Evolutionary conservation across 306 rosid species (phyloP), one percentile per base, ranked within the genome.

Genomic region (Fragaria ananassa): DNA sequence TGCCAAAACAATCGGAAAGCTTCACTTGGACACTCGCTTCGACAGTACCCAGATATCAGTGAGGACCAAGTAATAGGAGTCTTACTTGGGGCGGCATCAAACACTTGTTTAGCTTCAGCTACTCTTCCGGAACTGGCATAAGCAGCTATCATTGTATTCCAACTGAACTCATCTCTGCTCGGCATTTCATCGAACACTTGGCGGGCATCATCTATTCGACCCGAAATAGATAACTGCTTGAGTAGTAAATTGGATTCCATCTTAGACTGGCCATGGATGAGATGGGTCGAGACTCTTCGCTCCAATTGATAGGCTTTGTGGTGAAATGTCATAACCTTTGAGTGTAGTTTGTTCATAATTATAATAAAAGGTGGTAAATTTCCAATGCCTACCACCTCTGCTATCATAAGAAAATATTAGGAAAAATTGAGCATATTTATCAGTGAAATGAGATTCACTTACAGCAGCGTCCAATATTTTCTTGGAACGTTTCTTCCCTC

Each of bases 101-200:
- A 92, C 60, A 92, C 85, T 56, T 86, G 71, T 71, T 83, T 87
- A 50, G 96, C 96, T 78, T 90, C 98, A 29, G 58, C 71, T 18
- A 94, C 65, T 62, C 85, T 83, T 46, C 98, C 95, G 37, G 77
- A 76, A 80, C 84, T 85, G 64, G 84, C 89, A 83, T 87, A 94
- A 57, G 88, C 89, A 80, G 87, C 80, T 47, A 94, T 78, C 92
- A 94, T 87, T 5, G 94, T 90, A 77, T 90, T 94, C 98, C 93
- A 92, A 39, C 89, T 76, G 69, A 86, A 90, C 75, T 87, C 92
- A 74, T 91, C 97, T 79, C 89, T 84, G 0, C 42, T 37, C 47
- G 77, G 85, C 96, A 93, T 88, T 83, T 81, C 54, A 34, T 93
- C 96, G 68, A 93, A 94, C 88, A 90, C 1, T 77, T 88, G 80